Conservation (phyloP, 805 yeast species). For the Lipomyces japonicus region DNA sequence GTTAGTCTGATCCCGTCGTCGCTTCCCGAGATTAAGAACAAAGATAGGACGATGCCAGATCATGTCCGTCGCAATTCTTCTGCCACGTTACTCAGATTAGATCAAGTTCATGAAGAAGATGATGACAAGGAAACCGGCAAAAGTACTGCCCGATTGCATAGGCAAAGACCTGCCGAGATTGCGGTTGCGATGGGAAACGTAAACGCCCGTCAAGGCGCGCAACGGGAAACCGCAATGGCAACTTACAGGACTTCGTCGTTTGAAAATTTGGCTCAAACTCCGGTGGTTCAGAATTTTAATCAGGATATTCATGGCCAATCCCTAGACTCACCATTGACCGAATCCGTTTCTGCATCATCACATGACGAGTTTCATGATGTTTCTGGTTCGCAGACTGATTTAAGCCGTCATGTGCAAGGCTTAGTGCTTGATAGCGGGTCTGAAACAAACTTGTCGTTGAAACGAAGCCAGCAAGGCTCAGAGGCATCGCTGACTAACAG, state of each 20-base stretch:
- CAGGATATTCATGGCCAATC: too few species aligned
- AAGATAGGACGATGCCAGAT: neutral
- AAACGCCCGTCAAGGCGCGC: constrained; percentile 14
- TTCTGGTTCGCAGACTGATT: too few species aligned
- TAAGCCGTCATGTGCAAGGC: too few species aligned
- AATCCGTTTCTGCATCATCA: too few species aligned
- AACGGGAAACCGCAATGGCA: constrained; percentile 17
- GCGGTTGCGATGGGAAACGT: constrained; percentile 2
- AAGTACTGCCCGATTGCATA: neutral
- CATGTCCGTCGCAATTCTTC: neutral
- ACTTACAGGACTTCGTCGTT: constrained; percentile 11
- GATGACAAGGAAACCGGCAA: too few species aligned
- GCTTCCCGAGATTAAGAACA: neutral
- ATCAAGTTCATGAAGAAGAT: neutral
- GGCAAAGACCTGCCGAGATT: neutral
- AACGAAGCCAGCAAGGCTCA: too few species aligned
- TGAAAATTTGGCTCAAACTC: neutral
- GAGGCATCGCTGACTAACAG: too few species aligned
- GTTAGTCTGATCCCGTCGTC: constrained; percentile 12
- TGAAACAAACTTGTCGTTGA: too few species aligned
- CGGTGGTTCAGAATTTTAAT: too few species aligned
- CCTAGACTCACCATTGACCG: too few species aligned
- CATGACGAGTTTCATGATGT: too few species aligned
- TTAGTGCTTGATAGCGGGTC: too few species aligned
- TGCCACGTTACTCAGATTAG: neutral